Conservation (phyloP, 768 basidiomycete species). For the Termitomyces eurrhizus region DNA sequence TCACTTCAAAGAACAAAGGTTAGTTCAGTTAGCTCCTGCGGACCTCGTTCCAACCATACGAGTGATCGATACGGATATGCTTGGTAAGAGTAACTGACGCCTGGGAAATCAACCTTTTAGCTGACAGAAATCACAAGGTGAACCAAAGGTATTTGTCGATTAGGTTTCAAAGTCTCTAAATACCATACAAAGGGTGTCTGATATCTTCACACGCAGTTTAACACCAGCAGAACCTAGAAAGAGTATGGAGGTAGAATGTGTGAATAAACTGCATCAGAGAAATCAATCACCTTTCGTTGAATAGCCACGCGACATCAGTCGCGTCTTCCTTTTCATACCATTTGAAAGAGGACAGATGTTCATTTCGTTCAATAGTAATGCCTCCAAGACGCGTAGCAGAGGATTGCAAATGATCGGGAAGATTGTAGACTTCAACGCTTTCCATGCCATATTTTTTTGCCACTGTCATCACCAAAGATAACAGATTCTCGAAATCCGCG, state of each 20-base stretch:
- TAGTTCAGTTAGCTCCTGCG: not conserved
- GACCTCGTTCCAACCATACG: not conserved
- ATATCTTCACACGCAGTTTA: not conserved
- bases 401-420: constrained; percentile 29
- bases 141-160: not conserved
- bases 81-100: not conserved
- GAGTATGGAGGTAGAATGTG: not conserved
- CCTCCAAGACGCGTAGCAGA: constrained; percentile 28
- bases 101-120: not conserved
- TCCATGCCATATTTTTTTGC: constrained; percentile 31
- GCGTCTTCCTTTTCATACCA: constrained; percentile 43
- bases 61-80: not conserved
- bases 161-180: not conserved
- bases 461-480: constrained; percentile 29
- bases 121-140: too few relatives aligned
- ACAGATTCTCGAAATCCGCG: constrained; percentile 29
- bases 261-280: not conserved
- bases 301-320: constrained; percentile 36
- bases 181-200: not conserved
- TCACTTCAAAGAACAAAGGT: not conserved
- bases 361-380: constrained; percentile 26
- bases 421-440: constrained; percentile 45
- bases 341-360: constrained; percentile 40
- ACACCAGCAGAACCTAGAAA: not conserved
- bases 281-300: constrained; percentile 42